These are phyloP conservation scores for Rhizopogon vesiculosus DNA, from an alignment of 768 basidiomycete species.

Conservation along the genomic window DNA sequence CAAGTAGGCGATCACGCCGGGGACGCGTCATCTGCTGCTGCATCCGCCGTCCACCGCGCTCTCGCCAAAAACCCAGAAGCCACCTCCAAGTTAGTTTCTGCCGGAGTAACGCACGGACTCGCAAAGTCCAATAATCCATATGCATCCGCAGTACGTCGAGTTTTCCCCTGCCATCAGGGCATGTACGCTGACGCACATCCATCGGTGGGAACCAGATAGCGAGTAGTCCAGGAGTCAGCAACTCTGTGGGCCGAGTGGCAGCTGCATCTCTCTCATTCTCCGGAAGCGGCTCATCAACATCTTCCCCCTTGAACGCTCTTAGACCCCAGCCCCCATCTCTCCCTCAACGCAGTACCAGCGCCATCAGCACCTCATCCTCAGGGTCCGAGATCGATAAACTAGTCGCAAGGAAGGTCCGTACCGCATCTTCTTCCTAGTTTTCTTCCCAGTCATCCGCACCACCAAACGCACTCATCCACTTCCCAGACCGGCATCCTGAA, in stretches of 20 bases:
- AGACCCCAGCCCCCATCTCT: slow-evolving; percentile 10
- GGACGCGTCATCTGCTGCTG: slow-evolving; percentile 21
- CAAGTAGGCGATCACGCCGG: slow-evolving; percentile 15
- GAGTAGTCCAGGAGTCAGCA: slow-evolving; percentile 35
- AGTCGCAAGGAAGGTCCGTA: slow-evolving; percentile 22
- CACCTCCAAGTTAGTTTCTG: slow-evolving; percentile 34
- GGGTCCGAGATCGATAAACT: slow-evolving; percentile 22
- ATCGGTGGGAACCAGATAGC: slow-evolving; percentile 16
- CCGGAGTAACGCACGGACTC: slow-evolving; percentile 34
- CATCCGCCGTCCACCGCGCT: slow-evolving; percentile 42
- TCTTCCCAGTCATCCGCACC: background rate
- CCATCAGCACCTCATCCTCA: slow-evolving; percentile 17
- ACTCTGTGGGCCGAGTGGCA: slow-evolving; percentile 50
- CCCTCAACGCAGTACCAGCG: slow-evolving; percentile 10
- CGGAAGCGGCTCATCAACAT: background rate
- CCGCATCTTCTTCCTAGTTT: slow-evolving; percentile 14
- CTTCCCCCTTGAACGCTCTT: too few relatives aligned
- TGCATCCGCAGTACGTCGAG: slow-evolving; percentile 30
- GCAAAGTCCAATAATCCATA: slow-evolving; percentile 31
- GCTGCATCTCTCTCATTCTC: slow-evolving; percentile 48
- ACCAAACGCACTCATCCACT: background rate
- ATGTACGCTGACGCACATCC: slow-evolving; percentile 1
- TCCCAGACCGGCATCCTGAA: slow-evolving; percentile 17
- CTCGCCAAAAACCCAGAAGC: slow-evolving; percentile 38
- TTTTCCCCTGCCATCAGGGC: background rate